Evolutionary conservation across 257 asterid genomes (phyloP).

Genomic region (Solanum virginianum): DNA sequence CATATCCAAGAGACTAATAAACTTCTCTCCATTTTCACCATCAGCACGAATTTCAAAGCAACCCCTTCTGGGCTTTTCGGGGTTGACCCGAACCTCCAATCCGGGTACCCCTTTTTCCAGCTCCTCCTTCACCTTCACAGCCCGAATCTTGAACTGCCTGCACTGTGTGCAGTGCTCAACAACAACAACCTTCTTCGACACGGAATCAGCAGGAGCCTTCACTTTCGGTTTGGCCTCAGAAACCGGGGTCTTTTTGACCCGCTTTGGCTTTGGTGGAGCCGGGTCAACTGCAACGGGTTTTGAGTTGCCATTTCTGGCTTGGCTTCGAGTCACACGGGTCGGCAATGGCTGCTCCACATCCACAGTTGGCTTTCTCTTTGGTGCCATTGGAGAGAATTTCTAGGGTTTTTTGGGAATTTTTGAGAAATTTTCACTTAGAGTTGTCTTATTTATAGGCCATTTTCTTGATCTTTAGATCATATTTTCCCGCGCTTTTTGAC

Average conservation of each 20-base stretch:
- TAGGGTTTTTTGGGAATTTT: not conserved
- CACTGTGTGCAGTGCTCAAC: constrained; percentile 79
- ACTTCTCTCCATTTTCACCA: constrained; percentile 39
- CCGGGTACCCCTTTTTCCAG: constrained; percentile 41
- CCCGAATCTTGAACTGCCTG: constrained; percentile 46
- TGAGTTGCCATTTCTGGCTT: constrained; percentile 14
- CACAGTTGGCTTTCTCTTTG: constrained; percentile 10
- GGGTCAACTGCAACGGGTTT: constrained; percentile 7
- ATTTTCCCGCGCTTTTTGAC: constrained; percentile 48
- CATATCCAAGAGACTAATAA: constrained; percentile 55
- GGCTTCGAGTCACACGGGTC: constrained; percentile 22
- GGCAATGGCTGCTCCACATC: constrained; percentile 8
- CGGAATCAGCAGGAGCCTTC: not conserved
- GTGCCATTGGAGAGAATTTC: constrained; percentile 12
- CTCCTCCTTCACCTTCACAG: constrained; percentile 42
- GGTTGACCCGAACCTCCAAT: constrained; percentile 56
- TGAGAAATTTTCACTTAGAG: not conserved
- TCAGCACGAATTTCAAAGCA: constrained; percentile 76
- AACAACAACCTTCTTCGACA: constrained; percentile 29
- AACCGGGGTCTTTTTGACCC: constrained; percentile 6
- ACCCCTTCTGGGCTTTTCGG: constrained; percentile 72
- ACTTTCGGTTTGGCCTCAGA: not conserved
- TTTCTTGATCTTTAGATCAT: not conserved
- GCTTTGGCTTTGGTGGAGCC: constrained; percentile 19
- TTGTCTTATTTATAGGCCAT: not conserved